Evolutionary conservation across 2,329 filamentous ascomycete genomes (phyloP).

Genomic region (Chaetothyriales sp.): DNA sequence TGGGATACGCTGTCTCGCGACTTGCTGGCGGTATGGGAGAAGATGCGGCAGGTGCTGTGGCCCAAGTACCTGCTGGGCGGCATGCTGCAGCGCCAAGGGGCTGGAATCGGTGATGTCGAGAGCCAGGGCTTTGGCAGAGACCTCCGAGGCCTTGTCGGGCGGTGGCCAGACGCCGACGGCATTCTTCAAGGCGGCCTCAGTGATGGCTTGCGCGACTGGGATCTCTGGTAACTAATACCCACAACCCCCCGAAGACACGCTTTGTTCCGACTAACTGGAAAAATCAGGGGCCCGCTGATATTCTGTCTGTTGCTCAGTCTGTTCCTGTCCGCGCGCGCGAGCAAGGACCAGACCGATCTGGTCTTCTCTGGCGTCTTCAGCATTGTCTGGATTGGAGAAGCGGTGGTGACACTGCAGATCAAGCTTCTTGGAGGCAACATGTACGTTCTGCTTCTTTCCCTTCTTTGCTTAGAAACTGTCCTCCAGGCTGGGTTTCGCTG

Average conservation of each 20-base stretch:
- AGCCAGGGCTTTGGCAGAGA: conserved; percentile 32
- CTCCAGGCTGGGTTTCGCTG: background rate
- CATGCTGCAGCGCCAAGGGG: conserved; percentile 42
- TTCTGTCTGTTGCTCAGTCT: conserved; percentile 83
- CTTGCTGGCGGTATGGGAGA: conserved; percentile 85
- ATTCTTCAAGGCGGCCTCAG: conserved; percentile 61
- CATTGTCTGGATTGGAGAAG: conserved; percentile 92
- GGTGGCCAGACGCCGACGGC: conserved; percentile 54
- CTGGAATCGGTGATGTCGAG: conserved; percentile 43
- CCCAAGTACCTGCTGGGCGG: conserved; percentile 79
- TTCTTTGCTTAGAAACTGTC: conserved; percentile 4
- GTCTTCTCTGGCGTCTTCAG: conserved; percentile 96
- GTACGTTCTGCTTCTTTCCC: conserved; percentile 40
- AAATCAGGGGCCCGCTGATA: conserved; percentile 72
- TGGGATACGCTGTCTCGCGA: conserved; percentile 96
- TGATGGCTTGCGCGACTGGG: conserved; percentile 86
- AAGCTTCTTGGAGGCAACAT: conserved; percentile 93
- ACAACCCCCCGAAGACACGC: background rate
- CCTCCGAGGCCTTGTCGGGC: conserved; percentile 41
- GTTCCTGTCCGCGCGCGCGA: conserved; percentile 69
- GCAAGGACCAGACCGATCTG: conserved; percentile 63
- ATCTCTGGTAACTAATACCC: conserved; percentile 60
- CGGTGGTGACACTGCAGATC: conserved; percentile 94
- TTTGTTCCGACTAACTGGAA: background rate
- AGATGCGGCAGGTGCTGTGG: conserved; percentile 93